Conservation (phyloP, 352 stramenopile species). For the Pythium guiyangense region DNA sequence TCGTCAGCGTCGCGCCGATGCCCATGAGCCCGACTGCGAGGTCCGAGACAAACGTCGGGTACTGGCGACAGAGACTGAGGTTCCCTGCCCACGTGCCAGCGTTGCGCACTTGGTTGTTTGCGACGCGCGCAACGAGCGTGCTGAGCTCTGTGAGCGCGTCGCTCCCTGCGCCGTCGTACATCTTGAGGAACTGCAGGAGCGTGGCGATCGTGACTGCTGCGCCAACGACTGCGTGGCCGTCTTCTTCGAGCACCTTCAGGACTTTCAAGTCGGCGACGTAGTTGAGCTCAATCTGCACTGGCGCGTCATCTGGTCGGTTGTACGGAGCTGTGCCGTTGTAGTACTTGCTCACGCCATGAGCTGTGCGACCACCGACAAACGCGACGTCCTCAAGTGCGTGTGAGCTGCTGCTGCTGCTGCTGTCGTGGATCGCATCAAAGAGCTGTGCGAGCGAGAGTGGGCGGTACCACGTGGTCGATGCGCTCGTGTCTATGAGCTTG, state of each 20-base stretch:
- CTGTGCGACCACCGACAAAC: conserved; percentile 54
- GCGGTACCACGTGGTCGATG: conserved; percentile 24
- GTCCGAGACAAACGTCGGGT: conserved; percentile 51
- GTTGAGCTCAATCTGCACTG: conserved; percentile 21
- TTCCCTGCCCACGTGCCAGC: conserved; percentile 14
- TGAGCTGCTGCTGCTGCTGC: conserved; percentile 39
- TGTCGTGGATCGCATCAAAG: conserved; percentile 80
- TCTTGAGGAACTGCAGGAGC: conserved; percentile 70
- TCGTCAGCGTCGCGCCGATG: conserved; percentile 59
- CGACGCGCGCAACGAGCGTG: conserved; percentile 33
- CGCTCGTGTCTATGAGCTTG: conserved; percentile 14
- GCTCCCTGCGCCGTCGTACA: conserved; percentile 75
- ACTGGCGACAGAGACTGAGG: conserved; percentile 31
- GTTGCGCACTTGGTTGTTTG: conserved; percentile 61
- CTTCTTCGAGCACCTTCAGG: conserved; percentile 5
- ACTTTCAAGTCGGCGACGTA: conserved; percentile 52
- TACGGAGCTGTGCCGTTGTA: conserved; percentile 45
- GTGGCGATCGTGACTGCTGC: conserved; percentile 61
- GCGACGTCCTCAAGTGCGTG: conserved; percentile 23
- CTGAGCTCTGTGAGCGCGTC: conserved; percentile 23
- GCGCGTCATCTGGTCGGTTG: conserved; percentile 49
- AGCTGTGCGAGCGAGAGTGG: conserved; percentile 29
- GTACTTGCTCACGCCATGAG: conserved; percentile 50
- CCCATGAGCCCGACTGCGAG: conserved; percentile 53
- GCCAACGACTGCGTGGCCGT: conserved; percentile 39